Evolutionary conservation across 192 early-diverging fungal genomes (phyloP), one percentile per base, ranked within the genome.

Genomic region (Rhizophagus clarus): DNA sequence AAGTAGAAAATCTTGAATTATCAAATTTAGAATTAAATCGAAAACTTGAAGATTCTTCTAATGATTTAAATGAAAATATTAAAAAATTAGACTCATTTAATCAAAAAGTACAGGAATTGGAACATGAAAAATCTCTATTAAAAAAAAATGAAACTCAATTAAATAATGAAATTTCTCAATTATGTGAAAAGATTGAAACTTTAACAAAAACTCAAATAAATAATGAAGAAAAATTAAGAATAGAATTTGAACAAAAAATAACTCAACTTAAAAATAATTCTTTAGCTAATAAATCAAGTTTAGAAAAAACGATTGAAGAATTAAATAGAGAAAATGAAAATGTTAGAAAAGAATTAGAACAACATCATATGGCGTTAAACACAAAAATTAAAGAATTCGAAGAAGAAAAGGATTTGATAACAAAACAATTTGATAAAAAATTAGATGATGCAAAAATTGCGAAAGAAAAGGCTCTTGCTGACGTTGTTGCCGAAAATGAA

Each of bases 381-480:
- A 64, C n/a, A 28, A 64, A 64, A 28, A 64, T 29, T 15, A 64
- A 31, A 10, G 63, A 64, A 64, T 64, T 64, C 7, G 63, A 64
- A 26, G 3, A 64, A 15, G 63, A 64, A 64, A 64, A 20, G 14
- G 24, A 64, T 28, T 28, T 64, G n/a, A 24, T 64, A 64, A 64
- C 28, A 28, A 24, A 29, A 64, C 28, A 64, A 28, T 64, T 64
- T 64, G 63, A 64, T 24, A 64, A 64, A 15, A 64, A 64, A 20
- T 29, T 64, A 14, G 63, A 64, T 28, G 63, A 28, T 64, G 28
- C n/a, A 28, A 64, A 64, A 64, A 64, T 64, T 64, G n/a, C 63
- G 10, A 24, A 64, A 64, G 63, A 28, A 31, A 64, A 29, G 28
- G 63, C n/a, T 15, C 28, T 64, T 64, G 4, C 29, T 28, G 11